These are phyloP conservation scores for Aspergillus piperis DNA, from an alignment of 2,329 filamentous ascomycete species.

Conservation along the genomic window DNA sequence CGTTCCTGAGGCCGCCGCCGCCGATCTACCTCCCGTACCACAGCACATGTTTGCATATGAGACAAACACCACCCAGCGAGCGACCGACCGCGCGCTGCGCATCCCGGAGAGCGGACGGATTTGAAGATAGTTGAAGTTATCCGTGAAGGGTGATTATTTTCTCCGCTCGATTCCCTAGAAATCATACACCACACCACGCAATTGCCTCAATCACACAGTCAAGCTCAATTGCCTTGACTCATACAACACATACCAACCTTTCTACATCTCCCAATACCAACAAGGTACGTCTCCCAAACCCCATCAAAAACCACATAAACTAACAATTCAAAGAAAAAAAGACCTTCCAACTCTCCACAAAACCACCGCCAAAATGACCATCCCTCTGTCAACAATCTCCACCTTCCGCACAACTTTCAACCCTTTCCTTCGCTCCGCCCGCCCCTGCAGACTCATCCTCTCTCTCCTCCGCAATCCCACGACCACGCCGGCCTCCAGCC, in stretches of 20 bases:
- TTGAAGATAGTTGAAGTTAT: background rate
- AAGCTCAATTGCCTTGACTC: background rate
- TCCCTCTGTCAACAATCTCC: constrained; percentile 55
- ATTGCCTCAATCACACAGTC: background rate
- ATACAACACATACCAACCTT: background rate
- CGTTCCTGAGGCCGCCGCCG: constrained; percentile 26
- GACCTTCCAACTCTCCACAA: background rate
- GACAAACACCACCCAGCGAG: constrained; percentile 27
- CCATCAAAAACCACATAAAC: background rate
- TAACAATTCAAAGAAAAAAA: background rate
- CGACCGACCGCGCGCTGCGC: background rate
- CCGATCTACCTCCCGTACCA: background rate
- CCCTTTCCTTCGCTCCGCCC: constrained; percentile 78
- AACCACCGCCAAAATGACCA: constrained; percentile 32
- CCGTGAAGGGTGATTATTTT: constrained; percentile 12
- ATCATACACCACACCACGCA: background rate
- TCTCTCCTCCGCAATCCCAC: constrained; percentile 80
- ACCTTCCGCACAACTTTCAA: constrained; percentile 86
- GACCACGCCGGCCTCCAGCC: constrained; percentile 74
- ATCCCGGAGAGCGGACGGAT: constrained; percentile 1
- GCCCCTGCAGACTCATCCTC: constrained; percentile 85
- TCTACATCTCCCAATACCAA: background rate
- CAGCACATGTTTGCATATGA: constrained; percentile 31
- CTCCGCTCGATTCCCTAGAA: background rate
- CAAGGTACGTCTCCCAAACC: background rate